Evolutionary conservation across 257 asterid genomes (phyloP).

Genomic region (Solanum pennellii): DNA sequence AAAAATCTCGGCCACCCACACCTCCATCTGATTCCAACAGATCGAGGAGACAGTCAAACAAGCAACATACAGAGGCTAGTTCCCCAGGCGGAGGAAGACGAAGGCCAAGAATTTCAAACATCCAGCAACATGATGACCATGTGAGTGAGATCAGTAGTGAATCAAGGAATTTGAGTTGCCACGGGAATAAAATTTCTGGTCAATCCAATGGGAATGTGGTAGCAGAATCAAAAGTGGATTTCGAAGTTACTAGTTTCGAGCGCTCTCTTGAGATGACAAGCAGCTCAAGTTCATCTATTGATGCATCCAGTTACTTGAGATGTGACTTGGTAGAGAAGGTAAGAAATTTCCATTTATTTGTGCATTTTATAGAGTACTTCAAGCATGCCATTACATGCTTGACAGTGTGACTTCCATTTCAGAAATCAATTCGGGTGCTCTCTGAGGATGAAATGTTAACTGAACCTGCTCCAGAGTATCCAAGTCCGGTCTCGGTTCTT

Average conservation of each 20-base stretch:
- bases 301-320: slow-evolving; percentile 6
- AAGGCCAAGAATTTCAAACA: slow-evolving; percentile 29
- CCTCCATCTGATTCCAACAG: slow-evolving; percentile 55
- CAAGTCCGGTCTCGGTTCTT: slow-evolving; percentile 91
- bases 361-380: background rate
- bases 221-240: slow-evolving; percentile 20
- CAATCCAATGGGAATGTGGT: slow-evolving; percentile 16
- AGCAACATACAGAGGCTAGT: slow-evolving; percentile 41
- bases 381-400: background rate
- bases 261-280: slow-evolving; percentile 20
- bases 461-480: slow-evolving; percentile 48
- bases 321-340: slow-evolving; percentile 37
- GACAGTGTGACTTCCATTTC: slow-evolving; percentile 11
- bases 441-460: slow-evolving; percentile 38
- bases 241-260: slow-evolving; percentile 23
- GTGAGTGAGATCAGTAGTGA: slow-evolving; percentile 28
- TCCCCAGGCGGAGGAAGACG: slow-evolving; percentile 86
- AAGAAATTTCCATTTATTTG: background rate
- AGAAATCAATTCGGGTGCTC: slow-evolving; percentile 34
- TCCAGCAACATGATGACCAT: slow-evolving; percentile 33
- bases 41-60: slow-evolving; percentile 40
- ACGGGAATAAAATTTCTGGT: slow-evolving; percentile 28
- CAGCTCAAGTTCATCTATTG: slow-evolving; percentile 19
- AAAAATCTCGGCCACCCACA: slow-evolving; percentile 54
- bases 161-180: slow-evolving; percentile 20